Conservation (phyloP, 768 basidiomycete species). For the Russula emetica region DNA sequence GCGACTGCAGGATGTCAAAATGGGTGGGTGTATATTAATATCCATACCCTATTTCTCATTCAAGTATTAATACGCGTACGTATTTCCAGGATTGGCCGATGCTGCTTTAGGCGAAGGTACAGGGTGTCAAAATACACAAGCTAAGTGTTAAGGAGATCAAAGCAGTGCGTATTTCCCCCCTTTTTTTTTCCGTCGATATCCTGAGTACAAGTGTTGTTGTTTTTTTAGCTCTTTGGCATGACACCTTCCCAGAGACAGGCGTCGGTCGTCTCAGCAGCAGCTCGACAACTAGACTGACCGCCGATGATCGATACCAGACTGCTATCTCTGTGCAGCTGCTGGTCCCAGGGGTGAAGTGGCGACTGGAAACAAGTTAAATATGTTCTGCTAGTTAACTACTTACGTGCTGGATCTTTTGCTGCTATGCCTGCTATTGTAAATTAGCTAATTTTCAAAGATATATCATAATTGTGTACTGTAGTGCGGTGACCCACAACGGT, state of each 20-base stretch:
- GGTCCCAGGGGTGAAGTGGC: not conserved
- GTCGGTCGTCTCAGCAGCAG: not conserved
- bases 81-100: conserved; percentile 52
- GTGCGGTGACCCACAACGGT: too few relatives aligned
- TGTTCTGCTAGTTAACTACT: not conserved
- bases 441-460: too few relatives aligned
- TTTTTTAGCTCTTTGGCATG: conserved; percentile 35
- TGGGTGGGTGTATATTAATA: conserved; percentile 36
- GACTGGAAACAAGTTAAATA: not conserved
- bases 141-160: conserved; percentile 67
- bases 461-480: too few relatives aligned
- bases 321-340: not conserved
- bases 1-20: conserved; percentile 63
- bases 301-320: not conserved
- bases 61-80: not conserved
- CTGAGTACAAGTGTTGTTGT: not conserved
- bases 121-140: conserved; percentile 56
- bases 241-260: not conserved
- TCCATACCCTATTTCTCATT: not conserved
- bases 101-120: conserved; percentile 68
- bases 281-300: not conserved
- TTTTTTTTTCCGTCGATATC: not conserved
- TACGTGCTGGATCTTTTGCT: too few relatives aligned
- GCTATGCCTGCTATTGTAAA: too few relatives aligned
- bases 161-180: conserved; percentile 41